Base-by-base conservation (phyloP, 148 eudicot species). In the Rhododendron kiyosumense region DNA sequence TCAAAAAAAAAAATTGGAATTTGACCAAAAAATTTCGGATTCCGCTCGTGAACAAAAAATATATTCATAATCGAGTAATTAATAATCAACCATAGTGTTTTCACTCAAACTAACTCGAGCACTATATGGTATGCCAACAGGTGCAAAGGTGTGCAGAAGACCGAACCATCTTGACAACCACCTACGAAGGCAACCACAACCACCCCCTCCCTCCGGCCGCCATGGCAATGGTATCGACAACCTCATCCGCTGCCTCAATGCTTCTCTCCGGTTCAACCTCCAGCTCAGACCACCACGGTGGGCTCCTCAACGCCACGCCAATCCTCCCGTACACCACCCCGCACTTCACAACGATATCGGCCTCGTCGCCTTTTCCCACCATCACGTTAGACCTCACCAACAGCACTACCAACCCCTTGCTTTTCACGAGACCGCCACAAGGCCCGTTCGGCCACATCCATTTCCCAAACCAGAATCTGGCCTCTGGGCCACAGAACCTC, bases 121-220 rank as follows among this genome's bases (percentile, higher is more conserved):
- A 3, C n/a, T 65, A 8, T 65, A 9, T 65, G 71, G 30, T n/a
- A 8, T n/a, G 71, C 30, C 71, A n/a, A 28, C 87, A 93, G 96
- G 96, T 93, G 15, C 96, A 93, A 88, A 92, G 96, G 86, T 92
- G 96, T 84, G 96, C 94, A 20, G 96, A 93, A 43, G 96, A 93
- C 75, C 81, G 88, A 51, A 89, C 90, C 69, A 91, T 93, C 78
- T 87, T 93, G 1, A 89, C 90, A 20, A 93, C 96, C 0, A 93
- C 96, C 5, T 93, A 91, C 81, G 96, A 93, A 83, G 96, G 96
- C 43, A 89, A 85, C 54, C 96, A 93, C 91, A 93, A 88, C 87
- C 96, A 93, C 85, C 94, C 96, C 2, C 82, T 93, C 32, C 94
- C 96, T 2, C 94, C 94, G 1, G 92, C 96, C 0, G 96, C 96